Conservation (phyloP, 148 eudicot species). For the Spergularia bocconei region DNA sequence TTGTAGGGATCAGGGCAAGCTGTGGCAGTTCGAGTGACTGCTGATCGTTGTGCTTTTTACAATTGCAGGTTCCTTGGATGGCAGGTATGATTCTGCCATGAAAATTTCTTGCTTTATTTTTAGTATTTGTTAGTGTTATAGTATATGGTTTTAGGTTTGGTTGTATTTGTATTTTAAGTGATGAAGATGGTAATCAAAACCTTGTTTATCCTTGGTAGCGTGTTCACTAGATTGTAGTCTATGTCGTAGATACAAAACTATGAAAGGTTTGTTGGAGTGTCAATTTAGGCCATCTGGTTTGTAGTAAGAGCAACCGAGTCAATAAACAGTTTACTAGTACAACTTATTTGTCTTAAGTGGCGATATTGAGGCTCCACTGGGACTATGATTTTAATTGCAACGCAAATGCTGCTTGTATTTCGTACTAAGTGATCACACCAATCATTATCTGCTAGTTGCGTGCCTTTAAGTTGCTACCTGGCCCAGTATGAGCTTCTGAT, state of each 20-base stretch:
- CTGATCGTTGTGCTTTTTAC: slow-evolving; percentile 87
- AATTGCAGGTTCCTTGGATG: slow-evolving; percentile 94
- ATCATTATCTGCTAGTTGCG: background rate
- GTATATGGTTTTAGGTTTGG: background rate
- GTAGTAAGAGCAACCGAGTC: background rate
- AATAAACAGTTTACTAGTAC: background rate
- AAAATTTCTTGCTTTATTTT: background rate
- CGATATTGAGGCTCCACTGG: background rate
- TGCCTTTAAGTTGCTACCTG: background rate
- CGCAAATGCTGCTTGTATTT: background rate
- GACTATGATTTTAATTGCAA: background rate
- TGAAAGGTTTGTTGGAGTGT: background rate
- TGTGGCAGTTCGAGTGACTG: slow-evolving; percentile 86
- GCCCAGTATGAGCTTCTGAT: too few relatives aligned
- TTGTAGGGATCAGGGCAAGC: slow-evolving; percentile 93
- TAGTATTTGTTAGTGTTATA: background rate
- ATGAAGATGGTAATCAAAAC: background rate
- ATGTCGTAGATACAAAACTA: background rate
- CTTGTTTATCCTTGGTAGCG: background rate
- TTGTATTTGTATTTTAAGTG: too few relatives aligned
- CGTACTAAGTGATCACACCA: background rate
- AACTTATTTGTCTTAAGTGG: background rate
- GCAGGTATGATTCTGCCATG: slow-evolving; percentile 55
- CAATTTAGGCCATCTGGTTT: background rate
- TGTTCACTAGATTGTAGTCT: background rate